Percentiles rank a stretch among this genome's conserved stretches.
Conservation (phyloP, 495 filamentous ascomycete species). For the Hypoxylon rickii region DNA sequence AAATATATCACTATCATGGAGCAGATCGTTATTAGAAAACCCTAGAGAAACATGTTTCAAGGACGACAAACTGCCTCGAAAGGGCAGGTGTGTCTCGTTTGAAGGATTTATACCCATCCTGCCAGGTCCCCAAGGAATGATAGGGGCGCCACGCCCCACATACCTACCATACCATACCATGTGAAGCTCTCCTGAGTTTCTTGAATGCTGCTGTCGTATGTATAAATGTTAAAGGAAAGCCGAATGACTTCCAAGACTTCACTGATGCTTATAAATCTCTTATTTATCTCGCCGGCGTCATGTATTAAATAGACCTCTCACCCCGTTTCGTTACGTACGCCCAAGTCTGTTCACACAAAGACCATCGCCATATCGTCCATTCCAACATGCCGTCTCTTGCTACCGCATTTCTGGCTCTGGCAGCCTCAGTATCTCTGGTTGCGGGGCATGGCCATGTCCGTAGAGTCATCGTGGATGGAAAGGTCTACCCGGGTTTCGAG, state of each 20-base stretch:
- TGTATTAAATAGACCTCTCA: no score
- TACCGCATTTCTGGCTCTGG: constrained; percentile 45
- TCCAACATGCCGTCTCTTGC: constrained; percentile 19
- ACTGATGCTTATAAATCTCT: no score
- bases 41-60: not conserved
- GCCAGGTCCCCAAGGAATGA: not conserved
- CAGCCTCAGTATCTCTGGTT: constrained; percentile 48
- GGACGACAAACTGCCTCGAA: not conserved
- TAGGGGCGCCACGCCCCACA: not conserved
- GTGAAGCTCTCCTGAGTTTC: not conserved
- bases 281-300: no score
- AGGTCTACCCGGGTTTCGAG: constrained; percentile 45
- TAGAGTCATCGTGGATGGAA: constrained; percentile 56
- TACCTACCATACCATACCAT: not conserved
- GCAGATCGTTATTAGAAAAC: no score
- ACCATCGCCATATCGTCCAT: not conserved
- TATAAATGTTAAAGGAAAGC: not conserved
- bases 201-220: constrained; percentile 4
- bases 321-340: no score
- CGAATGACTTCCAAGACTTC: not conserved
- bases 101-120: not conserved
- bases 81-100: not conserved
- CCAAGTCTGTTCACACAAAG: no score
- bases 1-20: not conserved
- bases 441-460: constrained; percentile 60